These are phyloP conservation scores for Pythium volutum DNA, from an alignment of 352 stramenopile species.

Conservation along the genomic window DNA sequence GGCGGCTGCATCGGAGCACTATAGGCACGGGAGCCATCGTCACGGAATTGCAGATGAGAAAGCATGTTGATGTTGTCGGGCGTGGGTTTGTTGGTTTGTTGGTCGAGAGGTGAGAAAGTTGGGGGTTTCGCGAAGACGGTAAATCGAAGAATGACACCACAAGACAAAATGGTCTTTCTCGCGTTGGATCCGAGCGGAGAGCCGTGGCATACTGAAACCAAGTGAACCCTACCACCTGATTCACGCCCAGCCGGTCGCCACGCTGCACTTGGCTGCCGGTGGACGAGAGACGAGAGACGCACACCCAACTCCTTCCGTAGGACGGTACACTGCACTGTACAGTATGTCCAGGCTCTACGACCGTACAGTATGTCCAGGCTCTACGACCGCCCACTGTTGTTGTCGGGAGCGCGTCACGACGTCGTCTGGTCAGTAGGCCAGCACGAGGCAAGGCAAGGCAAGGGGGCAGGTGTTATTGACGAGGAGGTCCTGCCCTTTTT, in stretches of 20 bases:
- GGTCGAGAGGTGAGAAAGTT: too few relatives aligned
- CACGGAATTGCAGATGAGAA: constrained; percentile 19
- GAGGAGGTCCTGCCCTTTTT: background rate
- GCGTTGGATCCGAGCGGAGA: too few relatives aligned
- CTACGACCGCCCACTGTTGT: too few relatives aligned
- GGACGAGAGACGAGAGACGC: constrained; percentile 1
- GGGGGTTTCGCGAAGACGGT: background rate
- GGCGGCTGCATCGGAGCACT: constrained; percentile 3
- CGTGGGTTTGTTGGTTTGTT: constrained; percentile 14
- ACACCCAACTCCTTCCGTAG: constrained; percentile 6
- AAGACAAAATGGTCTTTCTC: too few relatives aligned
- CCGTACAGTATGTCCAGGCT: too few relatives aligned
- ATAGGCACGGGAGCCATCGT: constrained; percentile 3
- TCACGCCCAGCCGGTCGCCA: background rate
- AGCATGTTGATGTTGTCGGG: too few relatives aligned
- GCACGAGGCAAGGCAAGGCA: too few relatives aligned
- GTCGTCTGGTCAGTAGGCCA: constrained; percentile 14
- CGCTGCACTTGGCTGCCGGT: background rate
- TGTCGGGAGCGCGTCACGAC: constrained; percentile 10
- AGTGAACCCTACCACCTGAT: constrained; percentile 13
- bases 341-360: too few relatives aligned
- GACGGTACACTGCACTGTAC: too few relatives aligned
- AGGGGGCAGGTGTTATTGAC: constrained; percentile 2
- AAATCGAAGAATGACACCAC: constrained; percentile 16
- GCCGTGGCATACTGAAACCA: constrained; percentile 15